phyloP scores from a whole-genome alignment of 2,329 filamentous ascomycete species.

The Apiospora aurea region DNA sequence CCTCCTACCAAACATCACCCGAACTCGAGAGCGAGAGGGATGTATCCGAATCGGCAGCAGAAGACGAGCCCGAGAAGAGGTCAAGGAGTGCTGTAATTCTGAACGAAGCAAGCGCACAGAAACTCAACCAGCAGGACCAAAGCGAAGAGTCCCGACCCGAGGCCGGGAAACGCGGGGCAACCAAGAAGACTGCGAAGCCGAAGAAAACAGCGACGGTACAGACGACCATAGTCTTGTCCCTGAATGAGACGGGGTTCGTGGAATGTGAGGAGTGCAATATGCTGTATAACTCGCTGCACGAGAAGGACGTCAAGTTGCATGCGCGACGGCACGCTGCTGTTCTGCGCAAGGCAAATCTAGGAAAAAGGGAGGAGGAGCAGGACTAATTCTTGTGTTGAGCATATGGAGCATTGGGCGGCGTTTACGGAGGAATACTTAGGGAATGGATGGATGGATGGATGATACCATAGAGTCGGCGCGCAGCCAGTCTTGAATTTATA shows the following conservation, averaged over 20 bases:
- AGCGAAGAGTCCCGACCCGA: constrained; percentile 16
- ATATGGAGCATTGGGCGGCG: constrained; percentile 2
- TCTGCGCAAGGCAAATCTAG: constrained; percentile 12
- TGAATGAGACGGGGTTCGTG: constrained; percentile 45
- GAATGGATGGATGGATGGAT: constrained; percentile 3
- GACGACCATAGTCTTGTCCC: constrained; percentile 50
- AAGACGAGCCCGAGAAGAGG: constrained; percentile 27
- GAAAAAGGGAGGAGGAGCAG: background rate
- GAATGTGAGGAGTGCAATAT: constrained; percentile 53
- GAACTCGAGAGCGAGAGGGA: constrained; percentile 24
- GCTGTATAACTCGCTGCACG: constrained; percentile 53
- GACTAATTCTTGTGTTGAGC: background rate
- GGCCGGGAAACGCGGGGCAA: constrained; percentile 25
- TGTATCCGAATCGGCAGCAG: background rate
- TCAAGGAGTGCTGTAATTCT: background rate
- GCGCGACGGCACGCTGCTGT: constrained; percentile 45
- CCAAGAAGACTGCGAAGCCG: constrained; percentile 29
- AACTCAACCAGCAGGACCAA: constrained; percentile 28
- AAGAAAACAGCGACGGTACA: constrained; percentile 43
- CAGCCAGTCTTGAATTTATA: background rate
- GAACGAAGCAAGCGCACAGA: constrained; percentile 12
- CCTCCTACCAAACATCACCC: background rate
- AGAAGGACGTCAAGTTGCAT: constrained; percentile 51
- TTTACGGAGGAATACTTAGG: background rate
- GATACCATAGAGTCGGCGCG: constrained; percentile 9